Evolutionary conservation across 2,329 filamentous ascomycete genomes (phyloP).

Genomic region (Colletotrichum agaves): DNA sequence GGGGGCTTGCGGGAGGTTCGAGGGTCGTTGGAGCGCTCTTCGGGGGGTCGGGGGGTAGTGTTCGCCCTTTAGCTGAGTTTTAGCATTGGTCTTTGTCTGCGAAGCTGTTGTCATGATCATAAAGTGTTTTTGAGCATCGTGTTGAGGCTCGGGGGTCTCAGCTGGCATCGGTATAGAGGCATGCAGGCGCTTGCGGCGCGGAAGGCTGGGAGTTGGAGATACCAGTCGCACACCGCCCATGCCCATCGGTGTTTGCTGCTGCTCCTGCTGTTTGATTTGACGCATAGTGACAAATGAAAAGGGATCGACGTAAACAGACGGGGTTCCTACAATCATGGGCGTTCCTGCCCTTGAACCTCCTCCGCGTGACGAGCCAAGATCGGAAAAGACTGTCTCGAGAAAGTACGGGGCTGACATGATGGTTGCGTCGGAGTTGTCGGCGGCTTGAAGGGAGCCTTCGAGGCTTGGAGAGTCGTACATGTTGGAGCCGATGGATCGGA

Average conservation of each 20-base stretch:
- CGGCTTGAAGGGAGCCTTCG: slow-evolving; percentile 78
- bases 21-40: slow-evolving; percentile 74
- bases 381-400: slow-evolving; percentile 81
- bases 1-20: slow-evolving; percentile 77
- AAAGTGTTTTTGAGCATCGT: slow-evolving; percentile 42
- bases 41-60: slow-evolving; percentile 64
- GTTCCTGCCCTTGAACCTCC: slow-evolving; percentile 74
- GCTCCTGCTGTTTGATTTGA: slow-evolving; percentile 35
- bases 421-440: slow-evolving; percentile 84
- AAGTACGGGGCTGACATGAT: slow-evolving; percentile 80
- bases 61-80: slow-evolving; percentile 61
- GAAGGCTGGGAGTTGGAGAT: slow-evolving; percentile 36
- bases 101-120: slow-evolving; percentile 44
- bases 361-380: slow-evolving; percentile 67
- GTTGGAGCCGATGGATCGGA: slow-evolving; percentile 79
- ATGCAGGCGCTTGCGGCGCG: neutral
- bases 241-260: slow-evolving; percentile 47
- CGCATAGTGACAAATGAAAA: slow-evolving; percentile 12
- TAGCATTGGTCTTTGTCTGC: slow-evolving; percentile 57
- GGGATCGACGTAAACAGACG: slow-evolving; percentile 41
- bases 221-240: slow-evolving; percentile 60
- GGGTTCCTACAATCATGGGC: slow-evolving; percentile 72
- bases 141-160: neutral
- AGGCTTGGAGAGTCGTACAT: slow-evolving; percentile 71
- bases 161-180: neutral